Conservation (phyloP, 805 yeast species). For the Starmera pachycereana region DNA sequence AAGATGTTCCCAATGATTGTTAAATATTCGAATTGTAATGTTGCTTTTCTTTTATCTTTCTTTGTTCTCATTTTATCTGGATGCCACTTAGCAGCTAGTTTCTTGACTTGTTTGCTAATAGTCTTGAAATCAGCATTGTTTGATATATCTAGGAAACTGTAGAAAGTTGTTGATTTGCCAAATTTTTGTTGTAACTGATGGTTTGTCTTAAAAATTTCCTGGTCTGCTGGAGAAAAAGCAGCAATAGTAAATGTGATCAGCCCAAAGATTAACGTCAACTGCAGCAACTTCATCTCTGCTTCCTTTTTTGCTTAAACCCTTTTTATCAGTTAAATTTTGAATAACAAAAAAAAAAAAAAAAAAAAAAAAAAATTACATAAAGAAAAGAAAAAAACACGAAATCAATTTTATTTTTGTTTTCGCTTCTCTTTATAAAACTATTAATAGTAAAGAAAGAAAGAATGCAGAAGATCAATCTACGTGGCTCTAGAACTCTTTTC, state of each 20-base stretch:
- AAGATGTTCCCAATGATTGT: constrained; percentile 69
- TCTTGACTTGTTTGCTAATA: constrained; percentile 58
- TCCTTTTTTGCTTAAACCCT: neutral
- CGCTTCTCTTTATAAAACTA: too few relatives aligned
- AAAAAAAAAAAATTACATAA: too few relatives aligned
- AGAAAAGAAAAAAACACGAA: too few relatives aligned
- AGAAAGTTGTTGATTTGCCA: constrained; percentile 40
- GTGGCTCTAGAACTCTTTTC: too few relatives aligned
- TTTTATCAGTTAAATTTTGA: too few relatives aligned
- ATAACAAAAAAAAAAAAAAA: too few relatives aligned
- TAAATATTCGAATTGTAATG: constrained; percentile 66
- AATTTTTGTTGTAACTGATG: constrained; percentile 53
- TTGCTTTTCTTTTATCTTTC: constrained; percentile 40
- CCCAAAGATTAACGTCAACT: constrained; percentile 3
- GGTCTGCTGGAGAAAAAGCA: constrained; percentile 37
- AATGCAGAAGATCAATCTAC: too few relatives aligned
- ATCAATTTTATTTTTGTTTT: too few relatives aligned
- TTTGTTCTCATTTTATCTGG: constrained; percentile 64
- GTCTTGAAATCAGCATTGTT: constrained; percentile 37
- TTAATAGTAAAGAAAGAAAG: too few relatives aligned
- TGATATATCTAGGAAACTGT: constrained; percentile 17
- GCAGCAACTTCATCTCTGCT: constrained; percentile 6
- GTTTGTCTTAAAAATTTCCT: constrained; percentile 69
- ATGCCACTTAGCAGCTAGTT: constrained; percentile 61
- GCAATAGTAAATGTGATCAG: constrained; percentile 2